A percentile compares a stretch with the other conserved stretches of the same genome.
Conservation (phyloP, 257 asterid species). For the Capsicum pubescens region DNA sequence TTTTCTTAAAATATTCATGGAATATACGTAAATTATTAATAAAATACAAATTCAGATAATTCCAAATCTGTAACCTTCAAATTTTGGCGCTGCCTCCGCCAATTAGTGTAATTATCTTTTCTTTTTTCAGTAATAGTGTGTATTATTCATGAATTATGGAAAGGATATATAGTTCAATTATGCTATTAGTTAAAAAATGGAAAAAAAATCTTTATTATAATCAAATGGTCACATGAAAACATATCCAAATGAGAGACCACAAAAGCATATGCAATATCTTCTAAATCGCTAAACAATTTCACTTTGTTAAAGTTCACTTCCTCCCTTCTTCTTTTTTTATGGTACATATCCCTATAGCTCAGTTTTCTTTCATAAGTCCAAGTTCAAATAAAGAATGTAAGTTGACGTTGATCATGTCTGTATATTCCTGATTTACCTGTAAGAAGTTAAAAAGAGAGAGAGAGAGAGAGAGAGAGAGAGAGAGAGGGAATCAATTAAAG, state of each 20-base stretch:
- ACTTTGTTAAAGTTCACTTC: conserved; percentile 36
- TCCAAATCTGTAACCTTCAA: neutral
- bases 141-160: neutral
- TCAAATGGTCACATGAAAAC: neutral
- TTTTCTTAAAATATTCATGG: too few relatives aligned
- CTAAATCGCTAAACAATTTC: neutral
- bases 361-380: neutral
- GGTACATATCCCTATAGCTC: neutral
- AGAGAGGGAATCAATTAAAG: neutral
- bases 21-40: neutral
- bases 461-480: too few relatives aligned
- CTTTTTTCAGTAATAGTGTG: too few relatives aligned
- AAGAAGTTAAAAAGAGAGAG: too few relatives aligned
- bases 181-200: neutral
- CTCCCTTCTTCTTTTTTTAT: conserved; percentile 28
- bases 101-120: neutral
- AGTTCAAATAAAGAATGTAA: conserved; percentile 32
- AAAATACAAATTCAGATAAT: neutral
- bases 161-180: neutral
- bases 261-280: conserved; percentile 8
- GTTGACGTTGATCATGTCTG: conserved; percentile 46
- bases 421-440: conserved; percentile 68
- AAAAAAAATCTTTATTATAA: conserved; percentile 6
- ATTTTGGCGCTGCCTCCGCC: rapidly evolving
- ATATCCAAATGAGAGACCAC: neutral